Conservation (phyloP, 192 early-diverging fungal species). For the Coemansia sp. region DNA sequence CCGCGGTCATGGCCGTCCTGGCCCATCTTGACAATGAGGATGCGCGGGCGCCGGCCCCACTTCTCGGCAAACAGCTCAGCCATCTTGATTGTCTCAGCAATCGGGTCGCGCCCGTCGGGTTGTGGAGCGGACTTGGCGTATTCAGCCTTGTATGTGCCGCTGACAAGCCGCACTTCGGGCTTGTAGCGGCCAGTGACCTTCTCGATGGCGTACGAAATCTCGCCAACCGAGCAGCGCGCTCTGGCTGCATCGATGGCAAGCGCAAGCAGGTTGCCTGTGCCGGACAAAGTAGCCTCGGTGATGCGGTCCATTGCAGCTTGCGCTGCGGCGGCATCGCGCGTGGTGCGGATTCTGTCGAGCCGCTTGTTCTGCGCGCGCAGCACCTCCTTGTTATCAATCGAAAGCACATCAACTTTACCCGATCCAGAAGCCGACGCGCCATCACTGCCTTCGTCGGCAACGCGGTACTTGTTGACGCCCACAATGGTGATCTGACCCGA, state of each 20-base stretch:
- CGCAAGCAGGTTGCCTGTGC: conserved; percentile 72
- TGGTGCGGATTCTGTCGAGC: conserved; percentile 60
- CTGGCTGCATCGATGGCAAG: conserved; percentile 76
- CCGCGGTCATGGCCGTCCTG: conserved; percentile 93
- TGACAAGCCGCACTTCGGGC: conserved; percentile 78
- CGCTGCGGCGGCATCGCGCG: conserved; percentile 60
- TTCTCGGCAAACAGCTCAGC: conserved; percentile 69
- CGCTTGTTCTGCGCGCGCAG: conserved; percentile 69
- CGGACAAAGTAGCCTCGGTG: conserved; percentile 61
- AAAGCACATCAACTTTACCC: conserved; percentile 59
- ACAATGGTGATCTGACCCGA: conserved; percentile 86
- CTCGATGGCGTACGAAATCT: conserved; percentile 82
- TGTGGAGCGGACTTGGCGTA: conserved; percentile 59
- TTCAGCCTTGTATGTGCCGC: conserved; percentile 84
- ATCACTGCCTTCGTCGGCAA: conserved; percentile 62
- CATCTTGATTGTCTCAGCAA: conserved; percentile 64
- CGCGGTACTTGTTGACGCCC: conserved; percentile 87
- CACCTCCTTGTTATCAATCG: conserved; percentile 83
- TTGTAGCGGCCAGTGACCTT: conserved; percentile 83
- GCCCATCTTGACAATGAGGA: conserved; percentile 91
- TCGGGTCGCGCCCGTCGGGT: conserved; percentile 54
- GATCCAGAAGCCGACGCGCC: neutral
- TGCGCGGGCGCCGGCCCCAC: conserved; percentile 83
- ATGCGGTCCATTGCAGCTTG: conserved; percentile 63
- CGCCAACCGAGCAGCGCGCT: conserved; percentile 82